These are phyloP conservation scores for Coprinellus micaceus DNA, from an alignment of 768 basidiomycete species.

Conservation along the genomic window DNA sequence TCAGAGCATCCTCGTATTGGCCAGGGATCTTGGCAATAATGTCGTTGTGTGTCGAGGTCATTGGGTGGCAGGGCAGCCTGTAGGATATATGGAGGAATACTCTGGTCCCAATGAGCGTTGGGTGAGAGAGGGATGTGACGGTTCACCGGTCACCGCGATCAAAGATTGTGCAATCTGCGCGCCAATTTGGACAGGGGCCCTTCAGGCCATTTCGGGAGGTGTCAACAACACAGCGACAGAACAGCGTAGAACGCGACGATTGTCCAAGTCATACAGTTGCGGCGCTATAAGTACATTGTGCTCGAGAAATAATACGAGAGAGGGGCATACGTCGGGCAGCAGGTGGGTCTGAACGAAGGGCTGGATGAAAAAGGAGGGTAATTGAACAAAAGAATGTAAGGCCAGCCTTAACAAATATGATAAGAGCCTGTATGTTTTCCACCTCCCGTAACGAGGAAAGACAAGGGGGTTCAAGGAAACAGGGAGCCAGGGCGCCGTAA, in stretches of 20 bases:
- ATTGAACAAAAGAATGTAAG: constrained; percentile 7
- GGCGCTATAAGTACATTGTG: neutral
- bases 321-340: constrained; percentile 5
- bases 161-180: no score
- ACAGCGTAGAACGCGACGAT: no score
- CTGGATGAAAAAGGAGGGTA: constrained; percentile 7
- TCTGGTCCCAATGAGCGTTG: neutral
- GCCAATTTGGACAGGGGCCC: no score
- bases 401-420: constrained; percentile 11
- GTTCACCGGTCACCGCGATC: no score
- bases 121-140: no score
- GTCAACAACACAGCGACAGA: no score
- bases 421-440: constrained; percentile 8
- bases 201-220: no score
- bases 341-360: constrained; percentile 3
- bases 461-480: no score
- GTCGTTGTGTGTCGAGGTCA: constrained; percentile 34
- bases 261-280: neutral
- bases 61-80: neutral
- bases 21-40: constrained; percentile 53
- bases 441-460: constrained; percentile 6
- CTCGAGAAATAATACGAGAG: neutral
- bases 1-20: constrained; percentile 55
- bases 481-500: no score
- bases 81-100: neutral